These are phyloP conservation scores for Pythium biforme DNA, from an alignment of 352 stramenopile species.

Conservation along the genomic window DNA sequence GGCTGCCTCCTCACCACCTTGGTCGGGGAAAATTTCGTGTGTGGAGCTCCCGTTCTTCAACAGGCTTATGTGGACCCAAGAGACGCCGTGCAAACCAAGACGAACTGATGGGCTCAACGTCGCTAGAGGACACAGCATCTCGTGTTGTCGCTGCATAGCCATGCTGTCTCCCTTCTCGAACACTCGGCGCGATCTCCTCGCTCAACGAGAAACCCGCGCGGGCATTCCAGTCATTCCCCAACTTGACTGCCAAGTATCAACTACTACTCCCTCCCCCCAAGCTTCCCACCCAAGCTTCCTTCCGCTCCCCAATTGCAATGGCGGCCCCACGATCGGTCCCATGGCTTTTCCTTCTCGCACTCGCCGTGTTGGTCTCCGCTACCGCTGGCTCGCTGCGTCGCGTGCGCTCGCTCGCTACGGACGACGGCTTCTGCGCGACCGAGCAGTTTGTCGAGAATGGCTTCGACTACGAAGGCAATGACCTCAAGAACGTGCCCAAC, in stretches of 20 bases:
- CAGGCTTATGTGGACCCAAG: no score
- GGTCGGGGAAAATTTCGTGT: background rate
- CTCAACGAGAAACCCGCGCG: background rate
- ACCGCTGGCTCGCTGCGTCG: background rate
- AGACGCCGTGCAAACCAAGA: no score
- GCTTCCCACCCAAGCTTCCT: no score
- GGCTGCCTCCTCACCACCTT: no score
- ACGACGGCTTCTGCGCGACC: constrained; percentile 6
- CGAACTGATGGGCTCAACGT: no score
- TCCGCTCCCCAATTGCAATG: constrained; percentile 1
- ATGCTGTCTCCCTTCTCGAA: background rate
- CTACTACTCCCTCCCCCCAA: background rate
- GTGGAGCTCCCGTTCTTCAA: background rate
- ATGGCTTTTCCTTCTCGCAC: background rate
- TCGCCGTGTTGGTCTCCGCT: background rate
- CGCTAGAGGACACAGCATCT: background rate
- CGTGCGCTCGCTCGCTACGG: background rate
- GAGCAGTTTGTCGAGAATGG: constrained; percentile 16
- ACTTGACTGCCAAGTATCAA: constrained; percentile 3
- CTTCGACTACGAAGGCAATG: constrained; percentile 32
- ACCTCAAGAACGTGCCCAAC: constrained; percentile 18
- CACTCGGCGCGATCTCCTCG: background rate
- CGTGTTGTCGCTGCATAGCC: background rate
- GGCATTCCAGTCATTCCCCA: background rate
- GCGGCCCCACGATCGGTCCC: background rate